Evolutionary conservation across 768 basidiomycete species (phyloP).

Genomic region (Mycena maculata): DNA sequence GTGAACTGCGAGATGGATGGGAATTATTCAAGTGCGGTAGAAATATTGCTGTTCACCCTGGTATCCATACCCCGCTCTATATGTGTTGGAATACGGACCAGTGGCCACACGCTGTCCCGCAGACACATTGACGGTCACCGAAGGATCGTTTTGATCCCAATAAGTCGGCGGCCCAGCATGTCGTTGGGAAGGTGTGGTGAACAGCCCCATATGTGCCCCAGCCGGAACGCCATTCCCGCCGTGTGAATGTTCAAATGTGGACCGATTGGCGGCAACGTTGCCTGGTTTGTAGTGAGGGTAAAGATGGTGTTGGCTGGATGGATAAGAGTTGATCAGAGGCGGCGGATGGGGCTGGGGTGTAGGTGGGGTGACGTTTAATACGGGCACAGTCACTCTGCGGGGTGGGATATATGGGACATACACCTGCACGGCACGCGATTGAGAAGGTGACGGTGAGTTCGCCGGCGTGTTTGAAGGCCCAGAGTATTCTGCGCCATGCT

Average conservation of each 20-base stretch:
- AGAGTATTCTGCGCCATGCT: no score
- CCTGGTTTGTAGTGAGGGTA: not conserved
- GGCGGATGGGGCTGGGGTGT: not conserved
- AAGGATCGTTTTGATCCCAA: constrained; percentile 2
- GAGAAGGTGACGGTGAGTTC: not conserved
- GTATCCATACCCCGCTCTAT: no score
- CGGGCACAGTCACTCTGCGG: not conserved
- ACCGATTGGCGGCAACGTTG: not conserved
- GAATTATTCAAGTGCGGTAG: no score
- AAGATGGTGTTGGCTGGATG: not conserved
- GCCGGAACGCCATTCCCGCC: not conserved
- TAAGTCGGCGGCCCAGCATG: not conserved
- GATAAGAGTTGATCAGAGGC: not conserved
- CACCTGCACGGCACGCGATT: not conserved
- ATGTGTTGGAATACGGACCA: no score
- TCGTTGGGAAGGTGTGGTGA: not conserved
- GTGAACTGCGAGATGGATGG: no score
- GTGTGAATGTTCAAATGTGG: no score
- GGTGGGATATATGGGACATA: not conserved
- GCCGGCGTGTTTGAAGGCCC: no score
- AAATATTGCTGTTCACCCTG: not conserved
- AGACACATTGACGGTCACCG: not conserved
- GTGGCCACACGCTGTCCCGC: not conserved
- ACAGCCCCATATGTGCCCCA: no score
- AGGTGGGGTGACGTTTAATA: not conserved